These are phyloP conservation scores for Parasitella parasitica DNA, from an alignment of 371 early-diverging fungal species.

Conservation along the genomic window DNA sequence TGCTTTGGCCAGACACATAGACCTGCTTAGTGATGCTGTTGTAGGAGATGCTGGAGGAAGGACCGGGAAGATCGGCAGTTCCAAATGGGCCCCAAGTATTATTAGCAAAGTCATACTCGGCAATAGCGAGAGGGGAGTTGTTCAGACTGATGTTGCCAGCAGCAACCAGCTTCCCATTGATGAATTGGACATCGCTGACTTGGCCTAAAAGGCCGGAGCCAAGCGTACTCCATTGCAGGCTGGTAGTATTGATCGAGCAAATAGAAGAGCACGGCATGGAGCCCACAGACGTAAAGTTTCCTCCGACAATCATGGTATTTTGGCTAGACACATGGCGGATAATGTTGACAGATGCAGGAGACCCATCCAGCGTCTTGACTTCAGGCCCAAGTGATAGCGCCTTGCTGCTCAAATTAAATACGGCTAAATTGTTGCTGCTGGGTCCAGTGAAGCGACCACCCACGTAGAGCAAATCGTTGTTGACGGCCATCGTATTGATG, in stretches of 20 bases:
- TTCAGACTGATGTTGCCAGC: constrained; percentile 53
- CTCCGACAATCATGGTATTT: constrained; percentile 47
- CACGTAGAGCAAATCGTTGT: constrained; percentile 46
- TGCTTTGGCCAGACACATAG: constrained; percentile 42
- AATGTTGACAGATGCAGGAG: constrained; percentile 38
- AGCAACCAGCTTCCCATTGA: constrained; percentile 42
- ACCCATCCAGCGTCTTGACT: constrained; percentile 30
- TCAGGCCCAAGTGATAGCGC: constrained; percentile 17
- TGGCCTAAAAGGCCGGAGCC: constrained; percentile 44
- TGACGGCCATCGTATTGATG: constrained; percentile 31
- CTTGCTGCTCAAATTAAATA: constrained; percentile 25
- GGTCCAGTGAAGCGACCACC: constrained; percentile 45
- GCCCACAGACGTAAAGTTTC: constrained; percentile 56
- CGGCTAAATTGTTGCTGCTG: constrained; percentile 27
- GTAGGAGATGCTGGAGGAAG: constrained; percentile 34
- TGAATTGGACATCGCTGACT: constrained; percentile 50
- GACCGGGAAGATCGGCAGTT: constrained; percentile 37
- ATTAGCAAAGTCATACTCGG: constrained; percentile 48
- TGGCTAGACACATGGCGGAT: constrained; percentile 35
- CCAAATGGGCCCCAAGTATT: constrained; percentile 49
- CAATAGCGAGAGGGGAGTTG: constrained; percentile 40
- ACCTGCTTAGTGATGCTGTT: constrained; percentile 32
- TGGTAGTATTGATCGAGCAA: constrained; percentile 36
- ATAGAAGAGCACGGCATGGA: constrained; percentile 43
- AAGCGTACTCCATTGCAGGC: constrained; percentile 43